phyloP scores from a whole-genome alignment of 306 rosid genomes.

The Quercus mongolica region DNA sequence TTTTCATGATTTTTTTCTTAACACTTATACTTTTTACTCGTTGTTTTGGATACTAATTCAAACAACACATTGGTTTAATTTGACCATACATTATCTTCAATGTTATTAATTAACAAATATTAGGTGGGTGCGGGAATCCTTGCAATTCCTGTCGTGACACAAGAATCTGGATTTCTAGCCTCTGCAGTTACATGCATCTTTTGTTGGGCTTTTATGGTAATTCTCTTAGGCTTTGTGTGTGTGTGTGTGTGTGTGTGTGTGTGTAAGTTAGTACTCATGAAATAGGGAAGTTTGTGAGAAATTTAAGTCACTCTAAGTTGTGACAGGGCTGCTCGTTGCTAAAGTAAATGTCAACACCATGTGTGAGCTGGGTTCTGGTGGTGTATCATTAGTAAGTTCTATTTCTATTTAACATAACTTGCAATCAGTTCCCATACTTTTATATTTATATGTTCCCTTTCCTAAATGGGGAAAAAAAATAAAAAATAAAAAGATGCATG shows the following conservation, averaged over 20 bases:
- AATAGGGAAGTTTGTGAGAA: background rate
- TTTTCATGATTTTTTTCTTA: background rate
- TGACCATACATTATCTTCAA: slow-evolving; percentile 3
- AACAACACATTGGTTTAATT: background rate
- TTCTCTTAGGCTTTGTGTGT: background rate
- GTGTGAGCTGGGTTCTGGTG: slow-evolving; percentile 81
- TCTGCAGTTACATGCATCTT: slow-evolving; percentile 58
- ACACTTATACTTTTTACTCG: background rate
- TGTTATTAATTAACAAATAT: slow-evolving; percentile 13
- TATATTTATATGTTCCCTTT: background rate
- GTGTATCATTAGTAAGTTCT: slow-evolving; percentile 64
- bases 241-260: background rate
- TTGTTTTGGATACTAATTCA: background rate
- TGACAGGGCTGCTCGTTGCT: slow-evolving; percentile 71
- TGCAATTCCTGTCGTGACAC: slow-evolving; percentile 79
- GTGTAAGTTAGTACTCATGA: background rate
- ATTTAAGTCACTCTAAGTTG: slow-evolving; percentile 47
- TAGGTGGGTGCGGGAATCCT: slow-evolving; percentile 86
- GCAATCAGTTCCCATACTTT: background rate
- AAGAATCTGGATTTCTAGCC: slow-evolving; percentile 77
- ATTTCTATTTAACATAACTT: background rate
- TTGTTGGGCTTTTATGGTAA: slow-evolving; percentile 76
- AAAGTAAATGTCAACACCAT: slow-evolving; percentile 79
- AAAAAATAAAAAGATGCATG: background rate
- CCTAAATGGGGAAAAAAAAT: background rate